phyloP scores from a whole-genome alignment of 1,284 basidiomycete genomes.

The Mycena sp. region DNA sequence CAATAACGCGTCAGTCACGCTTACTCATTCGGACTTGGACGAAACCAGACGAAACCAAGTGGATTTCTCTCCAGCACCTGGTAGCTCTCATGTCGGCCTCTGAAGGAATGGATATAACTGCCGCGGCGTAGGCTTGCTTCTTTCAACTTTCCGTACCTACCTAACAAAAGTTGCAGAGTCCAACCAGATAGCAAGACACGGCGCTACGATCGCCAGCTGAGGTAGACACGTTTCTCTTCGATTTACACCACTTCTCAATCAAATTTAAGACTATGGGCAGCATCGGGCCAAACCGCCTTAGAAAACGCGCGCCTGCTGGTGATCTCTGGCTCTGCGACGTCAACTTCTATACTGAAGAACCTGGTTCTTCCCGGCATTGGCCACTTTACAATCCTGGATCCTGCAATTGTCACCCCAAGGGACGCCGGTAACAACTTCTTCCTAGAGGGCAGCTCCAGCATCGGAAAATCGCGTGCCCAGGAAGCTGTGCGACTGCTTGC shows the following conservation, averaged over 20 bases:
- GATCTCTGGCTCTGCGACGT: slow-evolving; percentile 82
- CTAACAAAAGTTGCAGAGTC: slow-evolving; percentile 26
- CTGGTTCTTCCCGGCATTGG: slow-evolving; percentile 95
- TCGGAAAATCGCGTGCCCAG: slow-evolving; percentile 83
- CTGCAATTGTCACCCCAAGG: slow-evolving; percentile 64
- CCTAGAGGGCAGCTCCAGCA: slow-evolving; percentile 76
- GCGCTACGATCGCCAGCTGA: slow-evolving; percentile 91
- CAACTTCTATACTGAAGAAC: slow-evolving; percentile 92
- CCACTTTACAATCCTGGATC: slow-evolving; percentile 89
- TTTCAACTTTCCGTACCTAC: neutral
- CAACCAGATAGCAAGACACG: slow-evolving; percentile 87
- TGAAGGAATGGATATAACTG: slow-evolving; percentile 19
- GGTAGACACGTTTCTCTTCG: slow-evolving; percentile 54
- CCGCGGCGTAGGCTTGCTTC: slow-evolving; percentile 10
- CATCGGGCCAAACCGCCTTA: slow-evolving; percentile 91
- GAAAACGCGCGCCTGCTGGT: slow-evolving; percentile 88
- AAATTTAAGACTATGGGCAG: slow-evolving; percentile 87
- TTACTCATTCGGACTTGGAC: too few species aligned
- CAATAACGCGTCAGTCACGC: too few species aligned
- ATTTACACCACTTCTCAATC: neutral
- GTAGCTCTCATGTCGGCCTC: slow-evolving; percentile 21
- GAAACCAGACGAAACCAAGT: too few species aligned
- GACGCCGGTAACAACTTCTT: slow-evolving; percentile 99
- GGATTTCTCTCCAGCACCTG: too few species aligned
- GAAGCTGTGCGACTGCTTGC: slow-evolving; percentile 83